Evolutionary conservation across 2,329 filamentous ascomycete genomes (phyloP).

Genomic region (Claviceps pazoutovae): DNA sequence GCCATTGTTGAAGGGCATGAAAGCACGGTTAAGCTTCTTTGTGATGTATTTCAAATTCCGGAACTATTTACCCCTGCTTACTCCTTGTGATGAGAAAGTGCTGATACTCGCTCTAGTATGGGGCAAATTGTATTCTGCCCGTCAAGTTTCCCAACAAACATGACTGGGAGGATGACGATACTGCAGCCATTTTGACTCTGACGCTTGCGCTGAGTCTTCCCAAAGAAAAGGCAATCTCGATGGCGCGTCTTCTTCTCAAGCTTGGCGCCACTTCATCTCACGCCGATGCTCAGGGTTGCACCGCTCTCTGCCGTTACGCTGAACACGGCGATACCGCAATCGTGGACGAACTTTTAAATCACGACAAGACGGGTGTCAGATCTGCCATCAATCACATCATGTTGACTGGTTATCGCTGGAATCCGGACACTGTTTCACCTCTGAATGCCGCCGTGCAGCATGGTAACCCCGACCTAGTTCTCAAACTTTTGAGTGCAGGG

Average conservation of each 20-base stretch:
- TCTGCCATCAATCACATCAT: constrained; percentile 54
- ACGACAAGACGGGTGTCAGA: constrained; percentile 46
- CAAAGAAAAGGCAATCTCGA: constrained; percentile 46
- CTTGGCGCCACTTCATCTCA: constrained; percentile 63
- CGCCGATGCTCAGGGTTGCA: constrained; percentile 50
- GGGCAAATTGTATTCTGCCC: constrained; percentile 62
- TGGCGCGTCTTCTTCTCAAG: constrained; percentile 49
- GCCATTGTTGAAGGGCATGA: constrained; percentile 62
- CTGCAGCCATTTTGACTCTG: constrained; percentile 53
- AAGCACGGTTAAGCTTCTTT: constrained; percentile 54
- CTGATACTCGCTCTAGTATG: constrained; percentile 37
- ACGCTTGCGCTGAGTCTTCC: constrained; percentile 54
- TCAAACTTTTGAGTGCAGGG: constrained; percentile 50
- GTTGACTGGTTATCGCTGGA: constrained; percentile 22
- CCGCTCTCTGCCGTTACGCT: constrained; percentile 52
- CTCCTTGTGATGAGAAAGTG: not conserved
- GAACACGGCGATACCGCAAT: constrained; percentile 32
- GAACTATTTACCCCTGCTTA: not conserved
- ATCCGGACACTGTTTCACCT: constrained; percentile 27
- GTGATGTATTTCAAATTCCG: constrained; percentile 30
- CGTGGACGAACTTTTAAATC: constrained; percentile 34
- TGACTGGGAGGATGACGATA: constrained; percentile 27
- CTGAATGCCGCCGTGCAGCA: constrained; percentile 45
- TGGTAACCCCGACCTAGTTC: constrained; percentile 36
- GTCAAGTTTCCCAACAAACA: constrained; percentile 46